Evolutionary conservation across 129 eudicot species (phyloP).

Genomic region (Kitagawia praeruptora): DNA sequence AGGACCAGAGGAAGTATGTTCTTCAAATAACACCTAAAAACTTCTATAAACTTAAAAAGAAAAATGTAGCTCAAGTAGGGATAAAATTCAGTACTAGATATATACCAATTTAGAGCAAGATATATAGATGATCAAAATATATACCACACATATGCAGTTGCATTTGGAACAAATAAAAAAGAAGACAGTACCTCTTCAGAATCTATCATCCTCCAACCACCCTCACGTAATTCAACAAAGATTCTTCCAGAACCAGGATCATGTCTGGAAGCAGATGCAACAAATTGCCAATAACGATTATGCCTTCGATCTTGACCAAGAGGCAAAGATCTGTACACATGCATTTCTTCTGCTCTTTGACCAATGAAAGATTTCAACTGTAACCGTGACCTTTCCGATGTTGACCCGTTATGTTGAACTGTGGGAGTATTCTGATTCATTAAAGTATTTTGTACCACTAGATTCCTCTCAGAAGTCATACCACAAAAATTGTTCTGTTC

Average conservation of each 20-base stretch:
- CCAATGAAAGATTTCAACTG: conserved; percentile 88
- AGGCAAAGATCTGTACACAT: conserved; percentile 88
- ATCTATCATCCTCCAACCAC: conserved; percentile 84
- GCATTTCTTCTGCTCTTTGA: conserved; percentile 88
- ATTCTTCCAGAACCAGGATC: conserved; percentile 97
- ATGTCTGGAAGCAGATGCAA: conserved; percentile 60
- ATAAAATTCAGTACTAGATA: background rate
- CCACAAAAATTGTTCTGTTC: background rate
- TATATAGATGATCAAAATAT: background rate
- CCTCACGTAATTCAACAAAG: conserved; percentile 73
- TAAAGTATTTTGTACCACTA: conserved; percentile 29
- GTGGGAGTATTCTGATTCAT: conserved; percentile 32
- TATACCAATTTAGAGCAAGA: background rate
- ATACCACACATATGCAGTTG: background rate
- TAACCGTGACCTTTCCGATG: conserved; percentile 74
- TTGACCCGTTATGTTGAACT: conserved; percentile 49
- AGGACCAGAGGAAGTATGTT: background rate
- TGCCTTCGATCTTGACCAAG: conserved; percentile 87
- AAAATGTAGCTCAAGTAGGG: background rate
- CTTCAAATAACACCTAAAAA: background rate
- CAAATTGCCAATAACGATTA: conserved; percentile 91
- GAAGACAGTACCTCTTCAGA: conserved; percentile 58
- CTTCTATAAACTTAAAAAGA: background rate
- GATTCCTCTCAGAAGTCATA: background rate
- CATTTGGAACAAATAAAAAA: background rate